These are phyloP conservation scores for Melastoma malabathricum DNA, from an alignment of 345 rosid genomes.

Conservation along the genomic window DNA sequence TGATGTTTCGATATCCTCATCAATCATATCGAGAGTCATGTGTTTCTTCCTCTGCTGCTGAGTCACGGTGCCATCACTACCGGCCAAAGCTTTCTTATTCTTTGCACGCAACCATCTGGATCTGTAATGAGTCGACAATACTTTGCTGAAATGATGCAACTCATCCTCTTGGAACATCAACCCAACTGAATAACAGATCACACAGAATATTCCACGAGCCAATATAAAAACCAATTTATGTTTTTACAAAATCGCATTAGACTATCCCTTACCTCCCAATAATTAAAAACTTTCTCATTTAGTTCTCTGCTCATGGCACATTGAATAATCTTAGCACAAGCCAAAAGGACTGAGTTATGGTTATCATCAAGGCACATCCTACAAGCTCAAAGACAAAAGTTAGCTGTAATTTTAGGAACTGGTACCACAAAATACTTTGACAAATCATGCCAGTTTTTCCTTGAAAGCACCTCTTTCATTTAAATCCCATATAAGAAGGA, in stretches of 20 bases:
- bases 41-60: constrained; percentile 17
- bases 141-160: constrained; percentile 29
- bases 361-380: constrained; percentile 91
- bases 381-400: constrained; percentile 3
- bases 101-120: constrained; percentile 53
- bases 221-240: no score
- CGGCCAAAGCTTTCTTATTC: constrained; percentile 30
- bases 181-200: constrained; percentile 7
- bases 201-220: no score
- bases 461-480: no score
- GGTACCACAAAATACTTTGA: no score
- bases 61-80: constrained; percentile 8
- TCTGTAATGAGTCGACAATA: constrained; percentile 56
- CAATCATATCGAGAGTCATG: constrained; percentile 51
- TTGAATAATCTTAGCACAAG: constrained; percentile 58
- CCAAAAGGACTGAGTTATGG: constrained; percentile 63
- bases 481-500: no score
- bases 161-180: constrained; percentile 42
- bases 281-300: constrained; percentile 48
- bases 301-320: constrained; percentile 52
- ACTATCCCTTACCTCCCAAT: constrained; percentile 49
- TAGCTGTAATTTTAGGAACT: background rate
- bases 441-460: no score
- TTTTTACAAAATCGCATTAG: background rate
- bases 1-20: constrained; percentile 50